Conservation (phyloP, 169 alveolate species). For the Prorocentrum cordatum region DNA sequence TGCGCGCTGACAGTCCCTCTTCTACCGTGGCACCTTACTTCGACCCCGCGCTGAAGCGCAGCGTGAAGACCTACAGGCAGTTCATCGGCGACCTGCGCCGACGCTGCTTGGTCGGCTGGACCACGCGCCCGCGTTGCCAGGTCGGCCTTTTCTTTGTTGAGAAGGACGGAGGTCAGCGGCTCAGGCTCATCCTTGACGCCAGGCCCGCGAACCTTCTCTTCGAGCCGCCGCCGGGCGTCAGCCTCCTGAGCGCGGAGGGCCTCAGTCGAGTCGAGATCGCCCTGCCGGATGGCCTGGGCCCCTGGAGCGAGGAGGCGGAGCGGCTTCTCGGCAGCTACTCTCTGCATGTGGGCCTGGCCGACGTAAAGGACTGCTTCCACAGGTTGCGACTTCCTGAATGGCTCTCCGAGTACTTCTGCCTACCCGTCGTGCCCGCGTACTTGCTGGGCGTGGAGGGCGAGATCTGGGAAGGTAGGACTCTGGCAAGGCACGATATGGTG, state of each 20-base stretch:
- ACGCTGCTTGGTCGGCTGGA: too few relatives aligned
- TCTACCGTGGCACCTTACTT: too few relatives aligned
- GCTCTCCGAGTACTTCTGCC: background rate
- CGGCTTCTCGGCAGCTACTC: background rate
- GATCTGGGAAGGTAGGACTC: background rate
- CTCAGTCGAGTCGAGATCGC: background rate
- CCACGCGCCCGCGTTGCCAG: too few relatives aligned
- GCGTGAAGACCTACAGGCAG: too few relatives aligned
- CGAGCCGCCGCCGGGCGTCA: background rate
- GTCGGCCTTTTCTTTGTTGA: background rate
- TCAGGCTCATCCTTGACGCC: background rate
- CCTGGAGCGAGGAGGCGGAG: background rate
- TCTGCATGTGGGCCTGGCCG: background rate
- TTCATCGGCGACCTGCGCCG: too few relatives aligned
- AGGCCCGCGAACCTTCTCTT: background rate
- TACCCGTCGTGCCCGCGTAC: background rate
- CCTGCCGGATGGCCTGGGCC: background rate
- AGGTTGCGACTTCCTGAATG: background rate
- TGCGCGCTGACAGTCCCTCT: too few relatives aligned
- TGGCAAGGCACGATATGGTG: background rate
- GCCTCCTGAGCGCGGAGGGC: background rate
- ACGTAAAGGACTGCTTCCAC: constrained; percentile 35
- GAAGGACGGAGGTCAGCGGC: background rate
- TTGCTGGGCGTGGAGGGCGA: background rate
- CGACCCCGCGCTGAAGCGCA: too few relatives aligned